phyloP scores from a whole-genome alignment of 345 rosid genomes.

The Microthlaspi erraticum region DNA sequence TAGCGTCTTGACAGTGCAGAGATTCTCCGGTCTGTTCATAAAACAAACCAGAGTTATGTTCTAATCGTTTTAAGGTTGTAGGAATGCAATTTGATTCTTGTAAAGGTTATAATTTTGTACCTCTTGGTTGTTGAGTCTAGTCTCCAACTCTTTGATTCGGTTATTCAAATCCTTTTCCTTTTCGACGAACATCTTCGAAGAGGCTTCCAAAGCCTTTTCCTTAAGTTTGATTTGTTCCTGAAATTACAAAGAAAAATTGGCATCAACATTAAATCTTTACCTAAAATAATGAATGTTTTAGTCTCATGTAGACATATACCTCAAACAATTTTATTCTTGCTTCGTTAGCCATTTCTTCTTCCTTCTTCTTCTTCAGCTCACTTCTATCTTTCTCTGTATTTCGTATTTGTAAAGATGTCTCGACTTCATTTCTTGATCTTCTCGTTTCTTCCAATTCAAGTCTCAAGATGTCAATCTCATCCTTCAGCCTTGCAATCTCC shows the following conservation, averaged over 20 bases:
- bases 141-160: conserved; percentile 63
- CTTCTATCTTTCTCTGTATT: conserved; percentile 56
- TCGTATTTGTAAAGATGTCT: conserved; percentile 48
- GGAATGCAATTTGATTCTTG: background rate
- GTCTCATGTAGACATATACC: conserved; percentile 50
- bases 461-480: conserved; percentile 51
- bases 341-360: conserved; percentile 48
- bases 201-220: conserved; percentile 65
- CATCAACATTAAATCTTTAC: background rate
- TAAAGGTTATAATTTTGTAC: conserved; percentile 38
- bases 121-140: conserved; percentile 61
- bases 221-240: conserved; percentile 71
- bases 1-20: background rate
- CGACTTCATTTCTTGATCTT: conserved; percentile 42
- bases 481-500: conserved; percentile 51
- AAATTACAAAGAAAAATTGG: conserved; percentile 12
- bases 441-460: conserved; percentile 40
- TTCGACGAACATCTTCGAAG: conserved; percentile 55
- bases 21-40: conserved; percentile 28
- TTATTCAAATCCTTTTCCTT: conserved; percentile 63
- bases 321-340: conserved; percentile 65
- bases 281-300: background rate
- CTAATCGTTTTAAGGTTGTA: background rate
- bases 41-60: conserved; percentile 19
- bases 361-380: conserved; percentile 73